Conservation (phyloP, 495 filamentous ascomycete genomes). For the Xylaria longipes region DNA sequence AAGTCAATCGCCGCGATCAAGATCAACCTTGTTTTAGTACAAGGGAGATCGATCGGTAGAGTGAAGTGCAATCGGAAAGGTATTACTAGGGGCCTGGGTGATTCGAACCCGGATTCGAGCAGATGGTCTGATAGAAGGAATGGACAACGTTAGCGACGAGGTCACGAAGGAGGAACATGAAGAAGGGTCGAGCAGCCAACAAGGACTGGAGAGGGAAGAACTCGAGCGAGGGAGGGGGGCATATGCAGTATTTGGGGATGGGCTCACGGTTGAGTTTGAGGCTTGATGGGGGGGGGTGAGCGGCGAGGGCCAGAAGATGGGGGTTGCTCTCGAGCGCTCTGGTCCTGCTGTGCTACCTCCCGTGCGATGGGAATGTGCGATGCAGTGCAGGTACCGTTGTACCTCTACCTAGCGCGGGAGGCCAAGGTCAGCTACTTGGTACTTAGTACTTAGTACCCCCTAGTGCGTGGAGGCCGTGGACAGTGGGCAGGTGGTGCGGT, state of each 20-base stretch:
- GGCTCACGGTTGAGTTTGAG: conserved; percentile 28
- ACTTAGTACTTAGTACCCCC: neutral
- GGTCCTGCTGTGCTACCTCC: conserved; percentile 14
- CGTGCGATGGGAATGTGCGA: conserved; percentile 2
- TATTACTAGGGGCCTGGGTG: conserved; percentile 27
- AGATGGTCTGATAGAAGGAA: conserved; percentile 20
- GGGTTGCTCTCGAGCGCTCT: conserved; percentile 13
- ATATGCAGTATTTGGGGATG: conserved; percentile 33
- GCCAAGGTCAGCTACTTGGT: conserved; percentile 6
- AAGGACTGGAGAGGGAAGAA: conserved; percentile 29
- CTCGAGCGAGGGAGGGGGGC: conserved; percentile 25
- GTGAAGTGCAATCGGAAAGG: conserved; percentile 17
- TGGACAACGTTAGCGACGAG: conserved; percentile 28
- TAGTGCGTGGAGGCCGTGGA: neutral
- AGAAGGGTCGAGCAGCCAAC: conserved; percentile 24
- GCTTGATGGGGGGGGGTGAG: conserved; percentile 18
- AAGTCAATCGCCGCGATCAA: conserved; percentile 27
- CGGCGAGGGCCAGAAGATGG: conserved; percentile 11
- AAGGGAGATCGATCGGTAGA: conserved; percentile 25
- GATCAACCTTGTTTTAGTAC: conserved; percentile 18
- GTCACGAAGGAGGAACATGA: conserved; percentile 35
- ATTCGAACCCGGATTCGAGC: conserved; percentile 16
- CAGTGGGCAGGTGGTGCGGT: conserved; percentile 7
- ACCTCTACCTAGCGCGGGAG: neutral
- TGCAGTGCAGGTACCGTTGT: conserved; percentile 9